Evolutionary conservation across 306 rosid species (phyloP), one percentile per base, ranked within the genome.

Genomic region (Vigna angularis): DNA sequence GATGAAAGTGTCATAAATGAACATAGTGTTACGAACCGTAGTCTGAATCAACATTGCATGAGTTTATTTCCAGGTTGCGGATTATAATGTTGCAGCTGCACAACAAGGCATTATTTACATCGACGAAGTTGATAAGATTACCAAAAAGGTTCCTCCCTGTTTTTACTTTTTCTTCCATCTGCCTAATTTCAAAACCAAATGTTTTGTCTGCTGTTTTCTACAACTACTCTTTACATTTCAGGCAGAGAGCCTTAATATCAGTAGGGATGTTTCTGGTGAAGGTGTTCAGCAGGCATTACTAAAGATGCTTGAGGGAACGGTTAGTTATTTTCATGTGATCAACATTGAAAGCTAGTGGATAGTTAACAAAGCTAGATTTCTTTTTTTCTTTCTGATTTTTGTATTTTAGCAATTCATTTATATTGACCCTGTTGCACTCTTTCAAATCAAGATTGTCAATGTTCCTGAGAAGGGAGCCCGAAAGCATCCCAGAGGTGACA

Each of bases 391-490:
- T 72, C 22, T 14, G 28, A 65, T 22, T 55, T 72, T 28, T 55
- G 75, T 17, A 72, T 26, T 47, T 48, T 77, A 49, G 66, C 18
- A 61, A 14, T 67, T 66, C 30, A 17, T 66, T 51, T 38, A 4
- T 71, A 68, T 80, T 85, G 80, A 83, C 67, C 56, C 16, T 73
- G 14, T 59, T 22, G 52, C 70, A 14, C 80, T 81, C 59, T 81
- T 76, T 83, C 70, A 75, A 65, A 79, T 87, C 49, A 72, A 96
- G 99, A 82, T 96, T 86, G 99, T 96, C 82, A 96, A 91, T 73
- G 96, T 96, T 81, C 99, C 99, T 62, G 99, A 96, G 89, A 96
- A 90, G 91, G 98, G 97, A 74, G 98, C 99, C 68, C 88, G 99
- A 62, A 93, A 96, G 86, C 96, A 93, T 84, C 99, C 98, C 4